Evolutionary conservation across 1,284 basidiomycete genomes (phyloP), one percentile per base, ranked within the genome.

Genomic region (Trichosporon sp.): DNA sequence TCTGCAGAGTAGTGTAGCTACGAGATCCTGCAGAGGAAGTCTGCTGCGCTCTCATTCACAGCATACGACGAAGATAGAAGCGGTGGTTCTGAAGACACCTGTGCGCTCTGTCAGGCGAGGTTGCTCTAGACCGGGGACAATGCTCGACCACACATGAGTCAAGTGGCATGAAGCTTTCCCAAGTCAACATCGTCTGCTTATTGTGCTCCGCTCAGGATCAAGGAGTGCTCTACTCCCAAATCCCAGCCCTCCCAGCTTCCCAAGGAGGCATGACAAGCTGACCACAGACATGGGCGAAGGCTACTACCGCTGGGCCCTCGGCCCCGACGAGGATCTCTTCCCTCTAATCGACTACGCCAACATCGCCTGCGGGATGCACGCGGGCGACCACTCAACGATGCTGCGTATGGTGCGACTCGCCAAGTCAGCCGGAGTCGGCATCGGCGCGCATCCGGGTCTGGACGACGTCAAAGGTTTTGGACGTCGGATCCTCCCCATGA

Each of bases 301-400:
- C 1, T 78, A 73, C 60, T 78, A 74, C 3, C 67, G 65, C 21
- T 79, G 73, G 73, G 64, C 65, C 34, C 70, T 70, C 0, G 78
- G 78, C 9, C 76, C 76, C 10, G 78, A 79, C 65, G 77, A 76
- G 59, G 71, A 69, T 25, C 69, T 80, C 31, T 73, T 77, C 65
- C 69, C 70, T 2, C 29, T 72, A 23, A 73, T 73, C 56, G 73
- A 75, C 60, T 68, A 59, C 33, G 70, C 69, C 10, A 80, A 79
- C 61, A 66, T 75, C 19, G 78, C 78, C 1, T 78, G 77, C 61
- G 78, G 78, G 0, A 70, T 72, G 60, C 78, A 80, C 62, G 76
- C 73, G 3, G 72, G 73, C 5, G 76, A 78, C 64, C 74, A 71
- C n/a, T 69, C 74, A 14, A 74, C 74, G 7, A 80, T 80, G 75